phyloP scores from a whole-genome alignment of 805 yeast species.

The Kregervanrija pseudodelftensis region DNA sequence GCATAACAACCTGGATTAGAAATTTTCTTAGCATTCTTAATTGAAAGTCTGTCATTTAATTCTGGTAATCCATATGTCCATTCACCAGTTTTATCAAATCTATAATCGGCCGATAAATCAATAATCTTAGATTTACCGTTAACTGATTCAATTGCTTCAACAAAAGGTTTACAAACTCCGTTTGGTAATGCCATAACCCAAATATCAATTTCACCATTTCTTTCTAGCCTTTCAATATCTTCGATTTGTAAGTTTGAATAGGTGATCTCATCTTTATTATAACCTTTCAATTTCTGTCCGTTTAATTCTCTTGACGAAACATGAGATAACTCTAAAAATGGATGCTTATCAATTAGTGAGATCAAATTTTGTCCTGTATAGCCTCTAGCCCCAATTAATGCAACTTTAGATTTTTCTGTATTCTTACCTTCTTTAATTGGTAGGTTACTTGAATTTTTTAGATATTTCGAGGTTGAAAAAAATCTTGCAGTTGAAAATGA shows the following conservation, averaged over 20 bases:
- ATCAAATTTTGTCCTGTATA: constrained; percentile 93
- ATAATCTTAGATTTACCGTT: constrained; percentile 70
- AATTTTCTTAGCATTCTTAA: constrained; percentile 70
- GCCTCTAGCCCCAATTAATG: constrained; percentile 97
- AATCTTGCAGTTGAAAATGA: constrained; percentile 19
- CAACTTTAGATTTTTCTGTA: constrained; percentile 62
- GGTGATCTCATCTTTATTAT: constrained; percentile 69
- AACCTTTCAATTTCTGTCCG: constrained; percentile 83
- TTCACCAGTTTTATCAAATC: constrained; percentile 81
- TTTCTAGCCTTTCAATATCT: constrained; percentile 75
- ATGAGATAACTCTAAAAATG: constrained; percentile 78
- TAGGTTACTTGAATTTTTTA: constrained; percentile 36
- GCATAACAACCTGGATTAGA: constrained; percentile 99
- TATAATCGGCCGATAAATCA: constrained; percentile 91
- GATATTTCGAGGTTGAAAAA: constrained; percentile 3
- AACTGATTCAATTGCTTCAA: constrained; percentile 68
- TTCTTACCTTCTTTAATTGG: constrained; percentile 62
- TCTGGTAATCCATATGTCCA: constrained; percentile 98
- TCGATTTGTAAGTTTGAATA: constrained; percentile 85
- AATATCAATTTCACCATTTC: constrained; percentile 72
- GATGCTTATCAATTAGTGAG: constrained; percentile 79
- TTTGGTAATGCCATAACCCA: constrained; percentile 99
- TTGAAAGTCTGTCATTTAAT: constrained; percentile 58
- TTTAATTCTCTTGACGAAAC: constrained; percentile 93
- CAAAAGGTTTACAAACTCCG: constrained; percentile 89